Evolutionary conservation across 495 filamentous ascomycete genomes (phyloP).

Genomic region (Astrocystis sublimbata): DNA sequence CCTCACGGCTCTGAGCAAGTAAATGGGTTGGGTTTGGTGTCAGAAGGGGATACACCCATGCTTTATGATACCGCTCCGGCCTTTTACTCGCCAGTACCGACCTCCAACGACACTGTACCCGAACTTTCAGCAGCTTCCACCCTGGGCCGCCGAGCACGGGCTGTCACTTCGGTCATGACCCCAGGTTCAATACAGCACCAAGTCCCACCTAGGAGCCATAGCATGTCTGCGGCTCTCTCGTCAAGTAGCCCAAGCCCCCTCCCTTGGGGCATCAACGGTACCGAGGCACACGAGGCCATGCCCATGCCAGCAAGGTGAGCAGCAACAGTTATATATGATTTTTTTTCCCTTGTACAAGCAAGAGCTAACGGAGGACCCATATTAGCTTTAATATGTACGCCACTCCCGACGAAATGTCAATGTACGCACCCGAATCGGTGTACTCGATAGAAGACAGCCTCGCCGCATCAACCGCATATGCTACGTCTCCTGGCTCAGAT

Average conservation of each 20-base stretch:
- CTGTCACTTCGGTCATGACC: constrained; percentile 25
- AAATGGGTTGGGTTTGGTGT: constrained; percentile 26
- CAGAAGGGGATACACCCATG: constrained; percentile 29
- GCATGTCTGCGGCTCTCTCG: constrained; percentile 30
- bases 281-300: constrained; percentile 26
- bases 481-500: constrained; percentile 32
- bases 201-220: constrained; percentile 31
- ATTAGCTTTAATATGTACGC: constrained; percentile 29
- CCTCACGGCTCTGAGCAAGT: constrained; percentile 26
- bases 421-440: constrained; percentile 31
- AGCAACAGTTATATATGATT: neutral
- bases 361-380: neutral
- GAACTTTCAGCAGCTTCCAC: constrained; percentile 22
- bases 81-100: constrained; percentile 28
- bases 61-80: constrained; percentile 24
- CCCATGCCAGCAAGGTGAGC: constrained; percentile 29
- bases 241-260: constrained; percentile 27
- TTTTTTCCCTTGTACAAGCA: too few relatives aligned
- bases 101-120: constrained; percentile 29
- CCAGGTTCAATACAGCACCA: constrained; percentile 24
- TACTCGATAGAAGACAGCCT: constrained; percentile 32
- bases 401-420: constrained; percentile 26
- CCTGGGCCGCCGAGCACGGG: constrained; percentile 25
- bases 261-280: constrained; percentile 26
- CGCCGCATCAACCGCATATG: constrained; percentile 25